These are phyloP conservation scores for Monotropa hypopitys DNA, from an alignment of 179 eudicot genomes.

Conservation along the genomic window DNA sequence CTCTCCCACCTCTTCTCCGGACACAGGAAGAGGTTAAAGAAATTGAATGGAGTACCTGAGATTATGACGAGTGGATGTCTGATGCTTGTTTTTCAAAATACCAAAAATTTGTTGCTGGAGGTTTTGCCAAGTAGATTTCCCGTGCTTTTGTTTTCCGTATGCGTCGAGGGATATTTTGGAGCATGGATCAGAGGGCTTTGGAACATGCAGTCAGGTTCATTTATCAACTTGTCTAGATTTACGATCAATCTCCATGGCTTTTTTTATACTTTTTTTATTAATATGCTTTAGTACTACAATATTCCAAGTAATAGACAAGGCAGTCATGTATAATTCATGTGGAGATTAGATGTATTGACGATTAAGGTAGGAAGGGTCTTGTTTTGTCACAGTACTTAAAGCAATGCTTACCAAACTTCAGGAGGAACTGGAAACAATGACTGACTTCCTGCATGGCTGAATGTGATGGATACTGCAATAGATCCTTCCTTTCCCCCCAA, in stretches of 20 bases:
- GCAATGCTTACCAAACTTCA: not conserved
- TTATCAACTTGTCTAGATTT: not conserved
- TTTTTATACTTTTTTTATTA: too few relatives aligned
- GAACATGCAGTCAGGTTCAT: not conserved
- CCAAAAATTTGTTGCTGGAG: not conserved
- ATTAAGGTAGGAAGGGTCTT: not conserved
- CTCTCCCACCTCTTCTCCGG: slow-evolving; percentile 45
- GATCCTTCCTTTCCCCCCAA: not conserved
- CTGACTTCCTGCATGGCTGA: not conserved
- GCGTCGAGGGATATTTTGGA: not conserved
- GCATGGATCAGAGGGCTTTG: not conserved
- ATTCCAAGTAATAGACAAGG: too few relatives aligned
- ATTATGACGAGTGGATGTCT: not conserved
- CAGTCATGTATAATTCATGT: not conserved
- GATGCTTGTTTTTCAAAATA: not conserved
- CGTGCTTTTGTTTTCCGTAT: not conserved
- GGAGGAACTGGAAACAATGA: not conserved
- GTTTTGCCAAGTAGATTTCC: not conserved
- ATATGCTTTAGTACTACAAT: too few relatives aligned
- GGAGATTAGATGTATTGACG: not conserved
- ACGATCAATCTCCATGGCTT: not conserved
- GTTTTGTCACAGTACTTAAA: not conserved
- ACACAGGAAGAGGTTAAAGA: slow-evolving; percentile 23
- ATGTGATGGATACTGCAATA: not conserved
- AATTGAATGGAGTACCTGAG: not conserved